Conservation (phyloP, 345 rosid species). For the Salix udensis region DNA sequence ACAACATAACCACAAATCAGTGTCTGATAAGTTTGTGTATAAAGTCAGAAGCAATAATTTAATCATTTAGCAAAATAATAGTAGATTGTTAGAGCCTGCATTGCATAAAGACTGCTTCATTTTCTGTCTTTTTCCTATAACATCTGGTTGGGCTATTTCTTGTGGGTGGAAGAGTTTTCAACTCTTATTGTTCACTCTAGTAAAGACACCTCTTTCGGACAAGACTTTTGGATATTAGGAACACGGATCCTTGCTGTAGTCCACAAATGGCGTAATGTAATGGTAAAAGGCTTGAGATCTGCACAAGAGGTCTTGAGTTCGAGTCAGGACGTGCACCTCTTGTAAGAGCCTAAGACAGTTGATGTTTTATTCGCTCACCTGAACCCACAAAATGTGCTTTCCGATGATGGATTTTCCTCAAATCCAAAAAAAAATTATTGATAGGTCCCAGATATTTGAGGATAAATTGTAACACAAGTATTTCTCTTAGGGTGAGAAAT, state of each 20-base stretch:
- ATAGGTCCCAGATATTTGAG: too few relatives aligned
- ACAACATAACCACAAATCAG: background rate
- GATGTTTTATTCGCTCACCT: too few relatives aligned
- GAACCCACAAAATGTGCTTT: fast-evolving
- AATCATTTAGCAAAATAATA: background rate
- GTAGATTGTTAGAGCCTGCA: background rate
- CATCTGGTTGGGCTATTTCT: background rate
- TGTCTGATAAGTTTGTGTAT: background rate
- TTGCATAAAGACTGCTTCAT: background rate
- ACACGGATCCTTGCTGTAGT: background rate
- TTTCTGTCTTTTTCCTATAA: background rate
- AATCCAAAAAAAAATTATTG: too few relatives aligned
- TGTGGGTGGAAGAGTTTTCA: background rate
- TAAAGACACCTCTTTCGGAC: background rate
- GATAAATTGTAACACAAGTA: too few relatives aligned
- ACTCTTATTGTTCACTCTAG: background rate
- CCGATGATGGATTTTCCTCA: too few relatives aligned
- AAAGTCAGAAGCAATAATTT: background rate
- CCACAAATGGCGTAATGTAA: fast-evolving
- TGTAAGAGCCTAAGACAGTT: fast-evolving
- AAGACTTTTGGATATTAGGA: background rate
- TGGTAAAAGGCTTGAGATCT: too few relatives aligned
- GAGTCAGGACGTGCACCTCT: fast-evolving
- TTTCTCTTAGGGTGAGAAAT: too few relatives aligned
- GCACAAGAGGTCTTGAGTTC: too few relatives aligned